Evolutionary conservation across 805 yeast species (phyloP).

Genomic region (Kazachstania bromeliacearum): DNA sequence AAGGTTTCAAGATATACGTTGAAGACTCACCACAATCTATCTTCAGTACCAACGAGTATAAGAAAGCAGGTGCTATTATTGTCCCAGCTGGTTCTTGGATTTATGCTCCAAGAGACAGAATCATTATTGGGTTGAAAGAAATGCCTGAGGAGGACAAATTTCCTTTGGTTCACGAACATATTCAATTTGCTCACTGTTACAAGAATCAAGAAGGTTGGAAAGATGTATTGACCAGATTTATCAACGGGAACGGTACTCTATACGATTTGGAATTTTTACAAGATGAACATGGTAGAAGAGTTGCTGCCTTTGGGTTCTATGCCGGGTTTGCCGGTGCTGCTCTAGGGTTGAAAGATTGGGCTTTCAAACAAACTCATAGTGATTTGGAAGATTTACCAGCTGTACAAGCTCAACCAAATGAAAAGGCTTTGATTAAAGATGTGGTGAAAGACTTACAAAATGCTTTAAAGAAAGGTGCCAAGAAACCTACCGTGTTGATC

Average conservation of each 20-base stretch:
- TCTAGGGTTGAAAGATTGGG: constrained; percentile 88
- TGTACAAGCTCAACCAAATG: constrained; percentile 75
- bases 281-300: constrained; percentile 93
- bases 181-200: constrained; percentile 98
- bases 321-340: constrained; percentile 99
- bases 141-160: constrained; percentile 81
- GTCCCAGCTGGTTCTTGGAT: constrained; percentile 95
- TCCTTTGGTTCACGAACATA: constrained; percentile 92
- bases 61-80: constrained; percentile 68
- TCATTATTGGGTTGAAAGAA: constrained; percentile 90
- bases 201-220: constrained; percentile 97
- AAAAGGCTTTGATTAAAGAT: constrained; percentile 60
- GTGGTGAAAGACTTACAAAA: constrained; percentile 49
- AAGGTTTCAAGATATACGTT: constrained; percentile 82
- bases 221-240: constrained; percentile 80
- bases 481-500: constrained; percentile 69
- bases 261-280: constrained; percentile 93
- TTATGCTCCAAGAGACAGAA: constrained; percentile 79
- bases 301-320: constrained; percentile 97
- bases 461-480: constrained; percentile 55
- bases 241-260: constrained; percentile 80
- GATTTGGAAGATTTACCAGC: constrained; percentile 67
- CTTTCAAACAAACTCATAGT: constrained; percentile 69
- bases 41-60: constrained; percentile 68
- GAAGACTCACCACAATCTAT: constrained; percentile 83